These are phyloP conservation scores for Ophiostoma novo-ulmi DNA, from an alignment of 2,329 filamentous ascomycete genomes.

Conservation along the genomic window DNA sequence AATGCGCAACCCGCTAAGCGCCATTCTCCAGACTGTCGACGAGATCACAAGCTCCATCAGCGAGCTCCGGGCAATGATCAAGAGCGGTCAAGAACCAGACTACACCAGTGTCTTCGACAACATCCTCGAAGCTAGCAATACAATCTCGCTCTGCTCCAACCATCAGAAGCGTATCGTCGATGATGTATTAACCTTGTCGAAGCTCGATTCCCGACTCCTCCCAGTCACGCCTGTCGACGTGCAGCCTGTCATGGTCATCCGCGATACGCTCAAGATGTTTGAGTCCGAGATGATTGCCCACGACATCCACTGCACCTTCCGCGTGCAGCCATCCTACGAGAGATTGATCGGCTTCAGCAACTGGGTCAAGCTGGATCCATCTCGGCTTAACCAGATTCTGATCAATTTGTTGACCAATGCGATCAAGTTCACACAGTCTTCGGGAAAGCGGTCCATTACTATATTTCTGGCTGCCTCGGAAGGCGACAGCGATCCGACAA, in stretches of 20 bases:
- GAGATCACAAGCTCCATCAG: conserved; percentile 56
- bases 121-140: conserved; percentile 71
- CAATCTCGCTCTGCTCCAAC: conserved; percentile 72
- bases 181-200: conserved; percentile 66
- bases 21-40: conserved; percentile 70
- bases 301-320: conserved; percentile 65
- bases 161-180: conserved; percentile 75
- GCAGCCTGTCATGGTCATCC: conserved; percentile 60
- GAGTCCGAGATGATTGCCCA: conserved; percentile 68
- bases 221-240: conserved; percentile 65
- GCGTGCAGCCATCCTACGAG: conserved; percentile 62
- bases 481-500: conserved; percentile 12
- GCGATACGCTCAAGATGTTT: conserved; percentile 69
- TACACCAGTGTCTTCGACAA: conserved; percentile 44
- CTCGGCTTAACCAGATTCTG: conserved; percentile 64
- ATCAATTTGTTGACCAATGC: conserved; percentile 70
- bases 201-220: conserved; percentile 69
- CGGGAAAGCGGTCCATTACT: conserved; percentile 54
- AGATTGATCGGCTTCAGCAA: conserved; percentile 52
- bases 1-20: conserved; percentile 70
- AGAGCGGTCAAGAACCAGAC: neutral
- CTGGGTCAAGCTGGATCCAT: conserved; percentile 71
- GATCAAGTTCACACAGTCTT: conserved; percentile 60
- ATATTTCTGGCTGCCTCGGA: conserved; percentile 61
- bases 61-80: conserved; percentile 34